phyloP scores from a whole-genome alignment of 139 green algal species.

The Chlorella sp. region DNA sequence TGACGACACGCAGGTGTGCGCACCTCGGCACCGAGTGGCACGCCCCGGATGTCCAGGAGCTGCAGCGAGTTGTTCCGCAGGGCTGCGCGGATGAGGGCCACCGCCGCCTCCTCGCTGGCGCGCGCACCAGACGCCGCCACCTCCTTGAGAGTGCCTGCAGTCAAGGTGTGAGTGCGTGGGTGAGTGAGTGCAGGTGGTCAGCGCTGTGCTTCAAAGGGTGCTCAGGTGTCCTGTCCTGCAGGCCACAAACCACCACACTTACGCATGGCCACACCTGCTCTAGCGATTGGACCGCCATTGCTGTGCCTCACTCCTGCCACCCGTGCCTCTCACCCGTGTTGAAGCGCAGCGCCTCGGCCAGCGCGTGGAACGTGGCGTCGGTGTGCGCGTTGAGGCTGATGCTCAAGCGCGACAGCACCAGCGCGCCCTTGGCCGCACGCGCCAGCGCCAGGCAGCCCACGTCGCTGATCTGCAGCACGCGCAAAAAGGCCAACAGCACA shows the following conservation, averaged over 20 bases:
- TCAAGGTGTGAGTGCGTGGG: neutral
- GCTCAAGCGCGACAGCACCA: slow-evolving; percentile 44
- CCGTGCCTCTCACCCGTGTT: slow-evolving; percentile 19
- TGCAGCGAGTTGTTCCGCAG: slow-evolving; percentile 36
- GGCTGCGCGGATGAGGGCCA: slow-evolving; percentile 30
- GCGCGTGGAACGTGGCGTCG: slow-evolving; percentile 15
- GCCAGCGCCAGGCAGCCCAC: slow-evolving; percentile 33
- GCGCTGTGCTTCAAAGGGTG: too few relatives aligned
- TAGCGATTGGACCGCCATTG: too few relatives aligned
- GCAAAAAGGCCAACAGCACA: too few relatives aligned
- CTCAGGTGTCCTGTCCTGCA: too few relatives aligned
- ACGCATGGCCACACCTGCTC: too few relatives aligned
- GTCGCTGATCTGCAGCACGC: slow-evolving; percentile 40
- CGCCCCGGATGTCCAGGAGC: slow-evolving; percentile 43
- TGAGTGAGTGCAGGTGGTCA: too few relatives aligned
- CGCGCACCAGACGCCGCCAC: slow-evolving; percentile 30
- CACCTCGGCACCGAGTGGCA: slow-evolving; percentile 26
- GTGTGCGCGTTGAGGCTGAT: slow-evolving; percentile 36
- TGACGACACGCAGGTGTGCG: neutral
- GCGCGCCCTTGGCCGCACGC: slow-evolving; percentile 26
- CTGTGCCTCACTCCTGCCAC: neutral
- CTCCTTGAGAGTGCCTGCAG: slow-evolving; percentile 40
- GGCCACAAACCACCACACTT: too few relatives aligned
- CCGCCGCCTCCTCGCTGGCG: slow-evolving; percentile 20
- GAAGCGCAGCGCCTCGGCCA: slow-evolving; percentile 36